Evolutionary conservation across 345 rosid species (phyloP), one percentile per base, ranked within the genome.

Genomic region (Populus simonii): DNA sequence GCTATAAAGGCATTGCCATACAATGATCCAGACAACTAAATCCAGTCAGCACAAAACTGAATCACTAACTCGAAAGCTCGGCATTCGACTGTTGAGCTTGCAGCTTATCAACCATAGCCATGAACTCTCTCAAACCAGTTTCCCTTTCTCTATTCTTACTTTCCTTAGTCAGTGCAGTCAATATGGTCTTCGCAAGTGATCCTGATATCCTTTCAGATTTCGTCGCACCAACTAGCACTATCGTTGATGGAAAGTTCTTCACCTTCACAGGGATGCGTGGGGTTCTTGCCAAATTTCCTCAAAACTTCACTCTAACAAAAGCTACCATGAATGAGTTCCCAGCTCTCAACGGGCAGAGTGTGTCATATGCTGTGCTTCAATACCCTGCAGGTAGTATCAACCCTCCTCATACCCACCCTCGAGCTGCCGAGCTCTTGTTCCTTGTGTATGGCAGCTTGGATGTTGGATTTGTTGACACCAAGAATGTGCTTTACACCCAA

Each of bases 271-370:
- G 75, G 35, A 9, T 80, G 59, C 74, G 67, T 11, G 65, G 66
- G 1, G 61, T 66, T 65, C n/a, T 62, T 9, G 2, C 9, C 0
- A 43, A 22, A 5, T 51, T 33, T 39, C 71, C 35, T n/a, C 29
- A 13, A 6, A 68, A 53, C 29, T 78, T 78, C 77, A 72, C 27
- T 1, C 67, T 6, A 20, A 71, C 72, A 17, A 72, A 75, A 45
- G 80, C 55, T 1, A 81, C 17, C 74, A 27, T 55, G 77, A 67
- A 74, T 1, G 84, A 84, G 38, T 78, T 81, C 71, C 84, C 80
- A 6, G 63, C 78, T 31, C 70, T 72, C 16, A 68, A 78, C 17
- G 74, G 78, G 41, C 80, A 78, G 78, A 80, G 79, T 43, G 79
- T 78, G 9, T 78, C 77, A 25, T 59, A 47, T 45, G 81, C 77